These are phyloP conservation scores for Kickxella alabastrina DNA, from an alignment of 192 early-diverging fungal genomes.

Conservation along the genomic window DNA sequence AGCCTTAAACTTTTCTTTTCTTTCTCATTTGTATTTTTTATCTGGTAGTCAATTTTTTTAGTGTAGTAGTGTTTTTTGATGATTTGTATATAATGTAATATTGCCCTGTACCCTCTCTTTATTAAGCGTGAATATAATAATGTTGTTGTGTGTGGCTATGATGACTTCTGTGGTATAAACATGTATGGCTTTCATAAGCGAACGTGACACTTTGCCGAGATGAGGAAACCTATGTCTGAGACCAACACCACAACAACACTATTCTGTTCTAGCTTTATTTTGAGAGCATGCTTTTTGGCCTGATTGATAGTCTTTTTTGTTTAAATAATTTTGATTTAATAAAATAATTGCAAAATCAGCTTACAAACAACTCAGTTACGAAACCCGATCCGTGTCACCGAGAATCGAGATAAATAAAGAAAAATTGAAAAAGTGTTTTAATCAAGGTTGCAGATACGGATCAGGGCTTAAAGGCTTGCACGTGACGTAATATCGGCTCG, in stretches of 20 bases:
- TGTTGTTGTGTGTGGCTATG: background rate
- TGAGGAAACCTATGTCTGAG: constrained; percentile 33
- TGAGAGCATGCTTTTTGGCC: background rate
- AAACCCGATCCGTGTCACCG: background rate
- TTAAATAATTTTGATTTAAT: background rate
- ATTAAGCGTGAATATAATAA: background rate
- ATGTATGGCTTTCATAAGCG: constrained; percentile 47
- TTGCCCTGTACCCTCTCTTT: too few relatives aligned
- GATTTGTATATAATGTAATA: background rate
- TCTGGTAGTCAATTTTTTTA: background rate
- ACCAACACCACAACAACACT: constrained; percentile 2
- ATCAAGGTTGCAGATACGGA: too few relatives aligned
- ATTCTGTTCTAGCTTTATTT: too few relatives aligned
- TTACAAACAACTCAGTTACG: background rate
- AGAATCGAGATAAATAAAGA: background rate
- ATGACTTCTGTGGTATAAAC: constrained; percentile 8
- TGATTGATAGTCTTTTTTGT: background rate
- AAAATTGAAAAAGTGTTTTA: too few relatives aligned
- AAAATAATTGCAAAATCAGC: background rate
- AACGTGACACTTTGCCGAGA: constrained; percentile 35
- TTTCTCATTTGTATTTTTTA: background rate
- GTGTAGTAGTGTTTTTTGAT: background rate
- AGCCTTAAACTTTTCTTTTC: background rate
- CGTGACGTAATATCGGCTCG: too few relatives aligned
- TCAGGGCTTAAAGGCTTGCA: too few relatives aligned